Evolutionary conservation across 2,329 filamentous ascomycete genomes (phyloP), one percentile per base, ranked within the genome.

Genomic region (Escovopsis sp.): DNA sequence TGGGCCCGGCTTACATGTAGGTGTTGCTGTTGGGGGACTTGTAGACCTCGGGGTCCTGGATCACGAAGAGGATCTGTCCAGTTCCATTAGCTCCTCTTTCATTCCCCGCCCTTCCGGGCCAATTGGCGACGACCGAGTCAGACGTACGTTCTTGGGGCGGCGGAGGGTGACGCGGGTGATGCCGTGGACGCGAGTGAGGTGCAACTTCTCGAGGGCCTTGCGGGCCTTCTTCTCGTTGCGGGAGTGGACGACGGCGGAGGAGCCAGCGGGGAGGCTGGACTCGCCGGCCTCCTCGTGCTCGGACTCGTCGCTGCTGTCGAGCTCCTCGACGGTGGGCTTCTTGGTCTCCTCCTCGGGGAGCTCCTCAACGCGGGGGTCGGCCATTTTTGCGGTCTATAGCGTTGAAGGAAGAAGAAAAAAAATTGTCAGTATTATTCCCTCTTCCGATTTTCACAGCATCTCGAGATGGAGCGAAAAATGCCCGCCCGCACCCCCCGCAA

Each of bases 171-270:
- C 93, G 63, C 91, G 82, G 60, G 91, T 98, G 69, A 98, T 98
- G 64, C 91, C 93, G 60, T 85, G 83, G 55, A 98, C 83, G 62
- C 89, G 87, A 76, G 86, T 91, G 64, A 98, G 74, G 64, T 94
- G 88, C 62, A 96, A 80, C 81, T 98, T 98, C 68, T 87, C 85
- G 65, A 98, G 94, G 61, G 88, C 87, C 80, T 98, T 98, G 72
- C 91, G 83, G 59, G 91, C 93, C 82, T 98, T 98, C 85, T 98
- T 98, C 83, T 98, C 91, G 73, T 96, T 96, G 68, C 91, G 87
- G 63, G 86, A 94, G 78, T 96, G 89, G 61, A 98, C 82, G 58
- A 91, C 79, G 61, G 89, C 83, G 52, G 82, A 79, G 60, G 87
- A 85, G 62, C 89, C 91, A 54, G 84, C 82, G 63, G 89, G 86